Evolutionary conservation across 2,329 filamentous ascomycete genomes (phyloP).

Genomic region (Arthrocladium fulminans): DNA sequence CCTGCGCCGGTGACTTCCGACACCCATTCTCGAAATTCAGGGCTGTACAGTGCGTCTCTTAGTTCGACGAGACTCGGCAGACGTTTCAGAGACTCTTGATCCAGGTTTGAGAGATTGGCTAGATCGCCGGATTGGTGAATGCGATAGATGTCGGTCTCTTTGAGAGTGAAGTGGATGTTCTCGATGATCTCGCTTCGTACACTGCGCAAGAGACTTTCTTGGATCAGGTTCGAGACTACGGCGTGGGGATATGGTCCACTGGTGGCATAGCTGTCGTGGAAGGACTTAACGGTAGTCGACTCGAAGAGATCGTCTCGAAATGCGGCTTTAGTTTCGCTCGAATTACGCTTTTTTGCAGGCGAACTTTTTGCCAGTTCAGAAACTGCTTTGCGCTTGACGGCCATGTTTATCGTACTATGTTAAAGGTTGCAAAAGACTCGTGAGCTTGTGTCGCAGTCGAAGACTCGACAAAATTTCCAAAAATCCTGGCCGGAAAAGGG

Average conservation of each 20-base stretch:
- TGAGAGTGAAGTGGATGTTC: slow-evolving; percentile 91
- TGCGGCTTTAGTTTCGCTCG: slow-evolving; percentile 27
- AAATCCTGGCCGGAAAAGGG: no score
- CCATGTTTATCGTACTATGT: no score
- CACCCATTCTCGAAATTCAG: slow-evolving; percentile 79
- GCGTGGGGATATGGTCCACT: slow-evolving; percentile 70
- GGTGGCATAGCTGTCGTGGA: slow-evolving; percentile 34
- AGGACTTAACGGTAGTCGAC: slow-evolving; percentile 31
- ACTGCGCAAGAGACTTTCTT: slow-evolving; percentile 69
- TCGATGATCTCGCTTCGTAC: slow-evolving; percentile 83
- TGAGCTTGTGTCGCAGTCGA: no score
- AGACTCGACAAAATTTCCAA: no score
- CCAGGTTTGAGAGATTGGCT: slow-evolving; percentile 89
- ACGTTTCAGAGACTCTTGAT: slow-evolving; percentile 73
- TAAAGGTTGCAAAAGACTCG: no score
- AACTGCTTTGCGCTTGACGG: slow-evolving; percentile 37
- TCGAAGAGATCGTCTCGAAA: slow-evolving; percentile 40
- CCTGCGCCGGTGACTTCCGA: slow-evolving; percentile 78
- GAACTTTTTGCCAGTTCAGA: slow-evolving; percentile 5
- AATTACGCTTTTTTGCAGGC: slow-evolving; percentile 18
- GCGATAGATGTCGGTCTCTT: slow-evolving; percentile 99
- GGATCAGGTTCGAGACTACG: slow-evolving; percentile 73
- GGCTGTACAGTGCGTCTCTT: slow-evolving; percentile 90
- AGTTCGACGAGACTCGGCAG: slow-evolving; percentile 82
- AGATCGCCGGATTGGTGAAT: slow-evolving; percentile 98